A percentile compares a stretch with the other conserved stretches of the same genome.
Conservation (phyloP, 2,329 filamentous ascomycete genomes). For the Phialemoniopsis sp. region DNA sequence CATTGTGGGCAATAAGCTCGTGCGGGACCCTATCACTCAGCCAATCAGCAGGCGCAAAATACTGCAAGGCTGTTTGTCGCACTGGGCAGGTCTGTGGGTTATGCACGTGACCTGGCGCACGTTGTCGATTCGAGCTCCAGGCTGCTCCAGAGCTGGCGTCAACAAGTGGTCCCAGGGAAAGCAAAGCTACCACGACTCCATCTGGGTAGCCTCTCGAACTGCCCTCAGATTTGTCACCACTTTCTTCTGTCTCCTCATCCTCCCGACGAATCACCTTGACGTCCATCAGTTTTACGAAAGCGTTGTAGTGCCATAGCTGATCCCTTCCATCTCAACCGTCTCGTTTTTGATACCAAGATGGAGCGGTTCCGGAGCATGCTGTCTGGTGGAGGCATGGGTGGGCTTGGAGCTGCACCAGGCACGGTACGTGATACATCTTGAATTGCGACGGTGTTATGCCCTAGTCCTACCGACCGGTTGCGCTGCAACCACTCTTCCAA, state of each 20-base stretch:
- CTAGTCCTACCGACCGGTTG: not conserved
- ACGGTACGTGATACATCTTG: conserved; percentile 43
- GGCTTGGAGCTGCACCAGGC: conserved; percentile 55
- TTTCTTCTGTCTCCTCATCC: not conserved
- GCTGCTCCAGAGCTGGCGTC: conserved; percentile 26
- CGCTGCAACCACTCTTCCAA: no score
- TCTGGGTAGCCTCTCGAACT: no score
- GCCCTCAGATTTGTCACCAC: not conserved
- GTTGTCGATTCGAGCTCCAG: conserved; percentile 15
- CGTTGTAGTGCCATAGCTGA: no score
- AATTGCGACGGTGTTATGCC: not conserved
- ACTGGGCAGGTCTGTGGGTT: no score
- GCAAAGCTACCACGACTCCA: conserved; percentile 1
- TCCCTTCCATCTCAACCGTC: no score
- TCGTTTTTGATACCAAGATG: conserved; percentile 48
- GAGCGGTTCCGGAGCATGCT: conserved; percentile 90
- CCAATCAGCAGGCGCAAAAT: not conserved
- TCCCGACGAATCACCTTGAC: not conserved
- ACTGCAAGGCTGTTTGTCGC: conserved; percentile 1
- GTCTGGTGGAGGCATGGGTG: conserved; percentile 67
- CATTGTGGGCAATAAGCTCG: no score
- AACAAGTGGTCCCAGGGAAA: conserved; percentile 9
- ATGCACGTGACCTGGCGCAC: conserved; percentile 15
- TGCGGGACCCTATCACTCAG: not conserved
- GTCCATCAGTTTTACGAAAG: not conserved